Base-by-base conservation (phyloP, 768 basidiomycete species). In the Albatrellus ellisii region DNA sequence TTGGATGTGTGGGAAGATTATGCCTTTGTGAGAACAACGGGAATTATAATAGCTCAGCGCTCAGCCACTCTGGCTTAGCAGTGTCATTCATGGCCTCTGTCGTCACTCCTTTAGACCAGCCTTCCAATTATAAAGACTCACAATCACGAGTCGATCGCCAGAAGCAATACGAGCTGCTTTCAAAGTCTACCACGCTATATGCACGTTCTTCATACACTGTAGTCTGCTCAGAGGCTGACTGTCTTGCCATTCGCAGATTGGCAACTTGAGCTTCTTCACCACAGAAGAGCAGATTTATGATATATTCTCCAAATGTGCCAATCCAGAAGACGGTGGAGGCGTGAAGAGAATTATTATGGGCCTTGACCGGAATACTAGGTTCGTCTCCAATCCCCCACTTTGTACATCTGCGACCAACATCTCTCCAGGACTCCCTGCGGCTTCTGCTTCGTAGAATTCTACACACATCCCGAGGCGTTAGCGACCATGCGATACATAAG, bases 231-330 rank as follows among this genome's bases (percentile, higher is more conserved):
- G 14, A 8, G 14, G 15, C 9, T 21, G 18, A 9, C 31, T 14
- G 7, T 14, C 27, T n/a, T n/a, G 27, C 25, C 14, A 31, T 32
- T 34, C 44, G 47, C 56, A 88, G 86, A 77, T 89, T 61, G 88
- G 88, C 64, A 90, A 90, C 60, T 68, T 90, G 63, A 89, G 87
- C 65, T 90, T 90, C 62, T 91, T 80, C 65, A 91, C 88, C 21
- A 94, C 89, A 39, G 90, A 94, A 66, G 87, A 92, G 63, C 90
- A 95, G 62, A 95, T 91, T 62, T 87, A 87, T 62, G 88, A 89
- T 62, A 64, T 92, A 39, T 94, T 90, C 64, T 73, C 80, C 52
- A 90, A 90, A 76, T 89, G 87, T 56, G 77, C 88, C 41, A 81
- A 73, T 54, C 72, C 86, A 11, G 84, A 88, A 51, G 85, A 88